These are phyloP conservation scores for Fusarium tjaetaba DNA, from an alignment of 2,329 filamentous ascomycete genomes.

Conservation along the genomic window DNA sequence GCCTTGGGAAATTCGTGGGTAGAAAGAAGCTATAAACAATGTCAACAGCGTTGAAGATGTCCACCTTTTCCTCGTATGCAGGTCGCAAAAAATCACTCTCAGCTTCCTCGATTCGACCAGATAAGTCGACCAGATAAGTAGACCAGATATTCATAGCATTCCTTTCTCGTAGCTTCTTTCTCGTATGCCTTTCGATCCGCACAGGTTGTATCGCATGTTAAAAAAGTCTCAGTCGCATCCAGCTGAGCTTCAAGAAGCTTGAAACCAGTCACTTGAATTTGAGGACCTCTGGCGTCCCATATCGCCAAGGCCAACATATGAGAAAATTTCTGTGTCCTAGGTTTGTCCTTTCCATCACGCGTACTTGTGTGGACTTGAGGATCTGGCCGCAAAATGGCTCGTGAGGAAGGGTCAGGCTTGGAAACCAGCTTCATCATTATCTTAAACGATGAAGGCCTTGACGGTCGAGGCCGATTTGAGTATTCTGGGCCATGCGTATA, in stretches of 20 bases:
- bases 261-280: not conserved
- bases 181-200: constrained; percentile 45
- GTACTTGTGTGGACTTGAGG: constrained; percentile 6
- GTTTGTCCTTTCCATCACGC: constrained; percentile 1
- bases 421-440: constrained; percentile 40
- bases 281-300: not conserved
- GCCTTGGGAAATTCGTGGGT: constrained; percentile 49
- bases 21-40: constrained; percentile 56
- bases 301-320: constrained; percentile 38
- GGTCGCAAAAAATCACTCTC: constrained; percentile 38
- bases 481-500: constrained; percentile 45
- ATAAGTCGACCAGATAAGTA: constrained; percentile 38
- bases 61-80: constrained; percentile 48
- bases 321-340: constrained; percentile 2
- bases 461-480: constrained; percentile 41
- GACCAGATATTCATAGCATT: constrained; percentile 40
- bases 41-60: constrained; percentile 55
- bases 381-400: constrained; percentile 27
- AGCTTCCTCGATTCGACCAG: constrained; percentile 35
- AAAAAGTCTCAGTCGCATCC: constrained; percentile 42
- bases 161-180: constrained; percentile 29
- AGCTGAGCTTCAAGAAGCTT: constrained; percentile 39
- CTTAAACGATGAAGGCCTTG: constrained; percentile 29
- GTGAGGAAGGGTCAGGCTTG: constrained; percentile 21
- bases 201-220: constrained; percentile 41